Conservation (phyloP, 495 filamentous ascomycete genomes). For the Penicillium paxilli region DNA sequence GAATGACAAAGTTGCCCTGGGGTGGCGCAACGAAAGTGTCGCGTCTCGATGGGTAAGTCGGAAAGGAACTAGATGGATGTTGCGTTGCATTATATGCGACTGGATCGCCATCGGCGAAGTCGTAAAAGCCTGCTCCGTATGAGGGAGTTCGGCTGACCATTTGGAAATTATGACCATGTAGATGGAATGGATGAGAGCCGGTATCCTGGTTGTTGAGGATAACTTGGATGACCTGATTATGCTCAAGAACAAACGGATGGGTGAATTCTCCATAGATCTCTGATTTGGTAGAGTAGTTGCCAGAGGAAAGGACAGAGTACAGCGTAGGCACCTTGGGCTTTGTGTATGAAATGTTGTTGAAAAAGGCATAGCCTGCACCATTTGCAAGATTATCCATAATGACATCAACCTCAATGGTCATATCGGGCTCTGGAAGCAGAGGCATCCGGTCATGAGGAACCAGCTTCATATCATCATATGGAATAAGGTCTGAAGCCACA, state of each 20-base stretch:
- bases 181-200: constrained; percentile 81
- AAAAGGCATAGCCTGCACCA: constrained; percentile 59
- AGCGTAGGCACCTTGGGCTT: constrained; percentile 76
- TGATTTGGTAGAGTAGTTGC: constrained; percentile 59
- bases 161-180: constrained; percentile 87
- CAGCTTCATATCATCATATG: constrained; percentile 27
- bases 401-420: constrained; percentile 30
- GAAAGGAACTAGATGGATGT: constrained; percentile 23
- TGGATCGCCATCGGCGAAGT: constrained; percentile 34
- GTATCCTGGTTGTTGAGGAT: constrained; percentile 76
- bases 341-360: constrained; percentile 78
- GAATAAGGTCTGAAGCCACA: constrained; percentile 20
- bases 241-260: constrained; percentile 65
- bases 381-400: constrained; percentile 51
- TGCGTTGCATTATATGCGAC: constrained; percentile 39
- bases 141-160: constrained; percentile 52
- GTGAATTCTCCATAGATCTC: constrained; percentile 73
- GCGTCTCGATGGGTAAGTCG: constrained; percentile 47
- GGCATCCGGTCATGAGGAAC: constrained; percentile 46
- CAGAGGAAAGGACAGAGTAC: constrained; percentile 70
- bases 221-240: constrained; percentile 71
- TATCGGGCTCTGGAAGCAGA: constrained; percentile 27
- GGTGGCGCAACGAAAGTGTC: constrained; percentile 58
- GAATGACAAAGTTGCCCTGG: constrained; percentile 58
- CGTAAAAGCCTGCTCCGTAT: constrained; percentile 42